Evolutionary conservation across 2,329 filamentous ascomycete genomes (phyloP), one percentile per base, ranked within the genome.

Genomic region (Aspergillus caelatus): DNA sequence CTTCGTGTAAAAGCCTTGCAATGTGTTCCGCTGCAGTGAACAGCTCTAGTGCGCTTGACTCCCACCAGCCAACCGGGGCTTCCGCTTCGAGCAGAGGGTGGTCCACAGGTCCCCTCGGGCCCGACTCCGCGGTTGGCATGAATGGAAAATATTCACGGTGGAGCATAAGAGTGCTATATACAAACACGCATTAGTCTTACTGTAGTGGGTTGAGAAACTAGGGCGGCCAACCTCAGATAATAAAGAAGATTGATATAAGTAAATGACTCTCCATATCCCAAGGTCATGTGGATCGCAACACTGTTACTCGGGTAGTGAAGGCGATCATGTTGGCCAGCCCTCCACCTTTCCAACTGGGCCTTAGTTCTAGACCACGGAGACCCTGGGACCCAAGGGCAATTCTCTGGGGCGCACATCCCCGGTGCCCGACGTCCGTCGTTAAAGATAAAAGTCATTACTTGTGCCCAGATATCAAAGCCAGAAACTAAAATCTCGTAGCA

Each of bases 391-490:
- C 57, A 59, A 5, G 57, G 57, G 14, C 45, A 59, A 52, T 59
- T 59, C 32, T 59, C 43, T 7, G 57, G 45, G 16, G 57, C 57
- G 28, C 45, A 59, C 45, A 59, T 59, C 19, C 57, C 57, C 7
- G 57, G 45, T 10, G 57, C 57, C 6, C 45, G 57, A 3, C 57
- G 43, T 8, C 57, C 57, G 23, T 59, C 45, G 21, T 59, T 59
- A 6, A 59, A 59, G 10, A 59, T 59, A n/a, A 59, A 59, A 4
- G 57, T 59, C 57, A 59, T 59, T 11, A 59, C 57, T 36, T 59
- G 57, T 4, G 57, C 57, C 57, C 45, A 52, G 8, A 59, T 59
- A 28, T 59, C 57, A 32, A 59, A 59, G 10, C 45, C 45, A 10
- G 57, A 59, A 4, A 59, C 57, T 23, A 59, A 28, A 8, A 59